Base-by-base conservation (phyloP, 352 stramenopile species). In the Pythium rhizo-oryzae region DNA sequence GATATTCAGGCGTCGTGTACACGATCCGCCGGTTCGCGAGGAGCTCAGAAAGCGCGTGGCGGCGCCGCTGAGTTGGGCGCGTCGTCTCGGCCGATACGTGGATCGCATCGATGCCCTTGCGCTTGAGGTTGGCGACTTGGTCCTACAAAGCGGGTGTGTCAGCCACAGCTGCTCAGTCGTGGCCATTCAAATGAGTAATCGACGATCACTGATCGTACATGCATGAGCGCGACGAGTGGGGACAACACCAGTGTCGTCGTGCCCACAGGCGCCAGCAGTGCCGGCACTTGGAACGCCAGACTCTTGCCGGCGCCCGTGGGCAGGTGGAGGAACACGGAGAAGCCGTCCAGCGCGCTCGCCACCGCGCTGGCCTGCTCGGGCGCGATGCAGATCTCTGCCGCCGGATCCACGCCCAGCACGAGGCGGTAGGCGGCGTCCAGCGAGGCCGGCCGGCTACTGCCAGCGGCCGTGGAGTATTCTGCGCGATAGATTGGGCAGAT, bases 1-100 rank as follows among this genome's bases (percentile, higher is more conserved):
- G 62, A 57, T 90, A 92, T 76, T 95, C 87, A 5, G 87, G 87
- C 18, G 87, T 95, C 67, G 85, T 90, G 72, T 95, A 95, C 41
- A 95, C 71, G 16, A 95, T 73, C 23, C 67, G 72, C 59, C 80
- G 72, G n/a, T 74, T 68, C 43, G n/a, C 21, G 30, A 92, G 65
- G 39, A 82, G 58, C 30, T 84, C 70, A 4, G n/a, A 56, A 11
- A 90, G 67, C 19, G 81, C 61, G 0, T 19, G 15, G 13, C 60
- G 49, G 0, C 62, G 49, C 0, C 69, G 74, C 2, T 59, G 39
- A 65, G 75, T 58, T 56, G 69, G 1, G 73, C 68, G 56, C 4
- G 28, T 65, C 16, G 49, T 57, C 1, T 77, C 77, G 11, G 69
- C 69, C 1, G 82, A 84, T 8, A 92, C 62, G 44, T 89, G 79